Evolutionary conservation across 257 asterid species (phyloP).

Genomic region (Solanum arcanum): DNA sequence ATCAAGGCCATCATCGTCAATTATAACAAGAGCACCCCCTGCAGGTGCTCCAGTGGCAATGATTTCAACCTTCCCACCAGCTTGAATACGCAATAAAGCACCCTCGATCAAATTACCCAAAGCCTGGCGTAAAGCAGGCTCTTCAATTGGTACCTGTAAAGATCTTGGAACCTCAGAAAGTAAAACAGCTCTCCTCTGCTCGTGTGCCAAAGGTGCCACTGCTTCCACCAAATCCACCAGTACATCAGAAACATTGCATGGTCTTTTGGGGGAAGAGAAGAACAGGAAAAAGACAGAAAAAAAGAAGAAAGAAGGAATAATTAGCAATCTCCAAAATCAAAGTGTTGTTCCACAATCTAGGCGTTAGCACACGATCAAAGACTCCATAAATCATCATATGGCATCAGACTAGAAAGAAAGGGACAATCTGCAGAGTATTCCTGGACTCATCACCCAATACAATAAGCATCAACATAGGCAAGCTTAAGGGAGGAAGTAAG

Average conservation of each 20-base stretch:
- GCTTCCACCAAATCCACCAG: constrained; percentile 76
- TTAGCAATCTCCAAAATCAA: background rate
- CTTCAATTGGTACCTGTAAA: constrained; percentile 69
- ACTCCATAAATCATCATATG: background rate
- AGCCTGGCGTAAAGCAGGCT: constrained; percentile 89
- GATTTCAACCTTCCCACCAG: constrained; percentile 67
- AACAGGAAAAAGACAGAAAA: background rate
- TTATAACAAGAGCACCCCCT: constrained; percentile 74
- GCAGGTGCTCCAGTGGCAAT: constrained; percentile 75
- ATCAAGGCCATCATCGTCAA: constrained; percentile 94
- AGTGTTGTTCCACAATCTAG: background rate
- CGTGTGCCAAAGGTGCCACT: constrained; percentile 63
- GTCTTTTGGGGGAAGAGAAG: constrained; percentile 28
- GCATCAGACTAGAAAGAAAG: background rate
- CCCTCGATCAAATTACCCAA: constrained; percentile 92
- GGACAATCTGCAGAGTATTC: background rate
- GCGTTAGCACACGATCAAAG: background rate
- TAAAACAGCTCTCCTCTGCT: constrained; percentile 52
- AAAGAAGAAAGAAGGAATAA: background rate
- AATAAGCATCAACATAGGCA: background rate
- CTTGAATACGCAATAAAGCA: constrained; percentile 65
- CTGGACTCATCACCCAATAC: background rate
- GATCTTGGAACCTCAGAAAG: constrained; percentile 53
- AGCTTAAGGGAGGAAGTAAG: background rate
- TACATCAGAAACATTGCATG: constrained; percentile 56